Conservation (phyloP, 768 basidiomycete species). For the Neoboletus brunneissimus region DNA sequence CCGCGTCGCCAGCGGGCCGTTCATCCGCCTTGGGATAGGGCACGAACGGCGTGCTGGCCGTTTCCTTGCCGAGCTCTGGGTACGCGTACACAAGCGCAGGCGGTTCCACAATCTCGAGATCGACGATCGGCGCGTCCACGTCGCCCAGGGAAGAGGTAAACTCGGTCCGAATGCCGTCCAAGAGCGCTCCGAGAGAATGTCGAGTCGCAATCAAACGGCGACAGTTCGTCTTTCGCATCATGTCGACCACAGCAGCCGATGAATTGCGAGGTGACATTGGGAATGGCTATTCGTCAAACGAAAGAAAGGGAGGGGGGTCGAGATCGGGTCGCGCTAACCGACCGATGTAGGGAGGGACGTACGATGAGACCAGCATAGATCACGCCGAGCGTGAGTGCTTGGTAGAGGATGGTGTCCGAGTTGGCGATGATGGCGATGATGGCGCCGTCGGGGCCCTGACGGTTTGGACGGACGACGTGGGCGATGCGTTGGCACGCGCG, state of each 20-base stretch:
- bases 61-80: slow-evolving; percentile 7
- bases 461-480: slow-evolving; percentile 36
- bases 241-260: slow-evolving; percentile 31
- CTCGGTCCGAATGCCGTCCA: slow-evolving; percentile 29
- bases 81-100: slow-evolving; percentile 10
- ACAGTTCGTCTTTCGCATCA: slow-evolving; percentile 39
- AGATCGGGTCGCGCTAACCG: neutral
- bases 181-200: slow-evolving; percentile 27
- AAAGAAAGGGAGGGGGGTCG: too few relatives aligned
- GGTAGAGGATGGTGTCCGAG: slow-evolving; percentile 41
- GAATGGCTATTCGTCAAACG: slow-evolving; percentile 28
- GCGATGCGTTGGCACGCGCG: slow-evolving; percentile 46
- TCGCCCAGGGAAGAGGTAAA: neutral
- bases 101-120: slow-evolving; percentile 14
- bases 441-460: slow-evolving; percentile 30
- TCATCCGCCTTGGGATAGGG: slow-evolving; percentile 8
- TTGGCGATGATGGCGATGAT: slow-evolving; percentile 38
- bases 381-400: slow-evolving; percentile 38
- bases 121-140: neutral
- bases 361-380: slow-evolving; percentile 23
- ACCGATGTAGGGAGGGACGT: neutral
- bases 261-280: slow-evolving; percentile 37
- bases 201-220: slow-evolving; percentile 38
- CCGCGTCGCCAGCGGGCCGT: slow-evolving; percentile 14
- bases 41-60: neutral